Evolutionary conservation across 495 filamentous ascomycete genomes (phyloP), one percentile per base, ranked within the genome.

Genomic region (Wilcoxina mikolae): DNA sequence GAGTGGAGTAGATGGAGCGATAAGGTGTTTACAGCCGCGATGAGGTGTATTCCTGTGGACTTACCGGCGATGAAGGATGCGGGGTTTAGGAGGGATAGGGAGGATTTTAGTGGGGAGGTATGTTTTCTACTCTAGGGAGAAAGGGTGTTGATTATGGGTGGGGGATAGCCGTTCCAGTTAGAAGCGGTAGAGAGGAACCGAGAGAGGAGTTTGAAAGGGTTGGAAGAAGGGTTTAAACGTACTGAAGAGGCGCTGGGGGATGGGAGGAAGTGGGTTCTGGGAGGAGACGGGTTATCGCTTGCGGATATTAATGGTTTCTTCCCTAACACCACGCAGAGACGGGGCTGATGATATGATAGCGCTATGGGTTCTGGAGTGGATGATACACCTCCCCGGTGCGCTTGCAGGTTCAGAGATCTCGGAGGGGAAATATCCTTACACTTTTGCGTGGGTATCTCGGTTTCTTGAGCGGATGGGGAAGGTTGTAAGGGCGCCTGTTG

Each of bases 351-450:
- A 38, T 27, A n/a, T 20, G 3, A 27, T 56, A 71, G 69, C 72
- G 17, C 68, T 78, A 11, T 84, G 78, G 80, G 61, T 69, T 0
- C 70, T 82, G 49, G 72, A 77, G 58, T 84, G 82, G 81, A 55
- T 82, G 1, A 60, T 65, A 4, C 67, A 53, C 2, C 53, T 77
- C 2, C 68, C 71, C 0, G 75, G 72, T 2, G 73, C 76, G 10
- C 58, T 81, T 25, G 68, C 71, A 38, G 57, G 62, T 18, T 65
- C 68, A 3, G 24, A 62, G 26, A 67, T 81, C 43, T 68, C 69
- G 0, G 59, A 57, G 33, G 50, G 64, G 18, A 62, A 56, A 11
- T 79, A 73, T 58, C 80, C 78, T 0, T 68, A 64, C 43, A 73
- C 75, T 3, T 78, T 71, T 55, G 70, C 73, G 4, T 82, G 75